Conservation (phyloP, 192 early-diverging fungal species). For the Entophlyctis helioformis region DNA sequence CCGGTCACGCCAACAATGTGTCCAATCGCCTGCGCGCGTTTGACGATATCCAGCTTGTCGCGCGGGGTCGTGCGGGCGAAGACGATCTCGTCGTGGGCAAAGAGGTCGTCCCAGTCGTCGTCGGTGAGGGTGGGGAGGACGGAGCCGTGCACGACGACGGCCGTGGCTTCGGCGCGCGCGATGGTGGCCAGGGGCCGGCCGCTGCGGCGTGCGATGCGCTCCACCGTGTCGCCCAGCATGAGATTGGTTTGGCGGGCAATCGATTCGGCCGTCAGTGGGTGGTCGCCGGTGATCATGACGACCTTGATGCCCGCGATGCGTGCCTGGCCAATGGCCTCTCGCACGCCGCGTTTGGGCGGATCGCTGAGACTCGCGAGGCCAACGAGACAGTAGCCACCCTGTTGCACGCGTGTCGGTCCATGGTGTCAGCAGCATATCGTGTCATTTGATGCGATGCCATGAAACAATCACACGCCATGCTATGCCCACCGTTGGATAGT, state of each 20-base stretch:
- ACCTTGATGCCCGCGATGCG: slow-evolving; percentile 89
- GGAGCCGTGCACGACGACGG: slow-evolving; percentile 91
- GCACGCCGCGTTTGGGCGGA: slow-evolving; percentile 97
- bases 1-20: slow-evolving; percentile 97
- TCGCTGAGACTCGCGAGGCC: slow-evolving; percentile 87
- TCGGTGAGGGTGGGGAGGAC: slow-evolving; percentile 67
- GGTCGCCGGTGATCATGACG: slow-evolving; percentile 99
- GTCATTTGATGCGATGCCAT: not conserved
- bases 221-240: slow-evolving; percentile 79
- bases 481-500: slow-evolving; percentile 46
- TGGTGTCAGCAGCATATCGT: not conserved
- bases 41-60: slow-evolving; percentile 95
- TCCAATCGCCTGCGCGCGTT: slow-evolving; percentile 77
- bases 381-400: slow-evolving; percentile 57
- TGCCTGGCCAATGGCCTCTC: slow-evolving; percentile 90
- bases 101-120: slow-evolving; percentile 84
- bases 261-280: slow-evolving; percentile 86
- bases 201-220: slow-evolving; percentile 57
- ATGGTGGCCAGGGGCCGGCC: slow-evolving; percentile 45
- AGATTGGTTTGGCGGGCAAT: slow-evolving; percentile 95
- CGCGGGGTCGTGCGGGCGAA: slow-evolving; percentile 94
- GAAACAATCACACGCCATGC: no score
- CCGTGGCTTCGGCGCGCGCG: slow-evolving; percentile 69
- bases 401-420: not conserved
- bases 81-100: slow-evolving; percentile 89